Base-by-base conservation (phyloP, 306 rosid genomes). In the Pueraria montana region DNA sequence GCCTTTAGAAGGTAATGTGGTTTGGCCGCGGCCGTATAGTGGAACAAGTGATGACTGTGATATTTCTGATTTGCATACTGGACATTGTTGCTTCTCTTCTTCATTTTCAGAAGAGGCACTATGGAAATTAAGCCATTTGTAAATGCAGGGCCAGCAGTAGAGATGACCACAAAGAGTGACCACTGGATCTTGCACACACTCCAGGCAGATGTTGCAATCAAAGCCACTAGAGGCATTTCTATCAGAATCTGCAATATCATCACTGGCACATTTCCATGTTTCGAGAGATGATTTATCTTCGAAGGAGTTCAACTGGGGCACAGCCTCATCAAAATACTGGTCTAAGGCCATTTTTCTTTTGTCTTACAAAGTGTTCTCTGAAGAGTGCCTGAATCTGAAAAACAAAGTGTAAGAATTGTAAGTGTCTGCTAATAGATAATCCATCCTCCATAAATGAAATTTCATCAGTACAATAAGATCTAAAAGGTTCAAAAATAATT, bases 131-230 rank as follows among this genome's bases (percentile, higher is more conserved):
- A 93, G 89, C 99, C 99, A 96, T 76, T 90, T 91, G 88, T 93
- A 96, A 18, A 96, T 84, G 93, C 99, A 96, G 32, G 98, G 94
- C 99, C 99, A 96, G 92, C 99, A 96, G 80, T 84, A 96, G 82
- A 96, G 96, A 79, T 93, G 99, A 21, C 99, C 99, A 65, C 99
- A 96, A 16, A 93, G 97, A n/a, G 99, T 95, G 48, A 93, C 94
- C 65, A 96, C 99, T 0, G 99, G 99, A 58, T 96, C 99, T 61
- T 86, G 93, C 80, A 93, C 94, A 17, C 83, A 16, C 11, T 92
- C 98, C 17, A 96, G 83, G 77, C 99, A 96, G 79, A 96, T 96
- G 90, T 90, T 96, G 93, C 99, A 96, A 40, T 96, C 98, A 50
- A 96, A 96, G 30, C 85, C 89, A 61, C 84, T 74, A 3, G 92